Evolutionary conservation across 2,329 filamentous ascomycete species (phyloP).

Genomic region (Penicillium janthinellum): DNA sequence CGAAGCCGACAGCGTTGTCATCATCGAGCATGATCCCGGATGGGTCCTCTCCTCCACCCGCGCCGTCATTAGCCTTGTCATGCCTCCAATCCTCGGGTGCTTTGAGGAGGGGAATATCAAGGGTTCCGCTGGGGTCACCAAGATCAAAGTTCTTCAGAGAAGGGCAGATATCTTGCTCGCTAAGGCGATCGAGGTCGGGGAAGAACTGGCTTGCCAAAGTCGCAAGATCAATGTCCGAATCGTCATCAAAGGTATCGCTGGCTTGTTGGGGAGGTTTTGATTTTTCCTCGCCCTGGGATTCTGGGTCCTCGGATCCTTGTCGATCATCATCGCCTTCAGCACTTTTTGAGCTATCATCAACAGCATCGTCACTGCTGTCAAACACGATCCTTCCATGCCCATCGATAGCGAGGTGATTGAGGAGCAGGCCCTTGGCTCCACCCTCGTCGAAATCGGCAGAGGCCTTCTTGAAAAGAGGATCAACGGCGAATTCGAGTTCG

Average conservation of each 20-base stretch:
- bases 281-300: constrained; percentile 51
- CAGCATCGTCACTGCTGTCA: constrained; percentile 89
- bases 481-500: constrained; percentile 93
- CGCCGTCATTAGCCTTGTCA: constrained; percentile 61
- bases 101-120: constrained; percentile 90
- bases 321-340: constrained; percentile 34
- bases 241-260: constrained; percentile 46
- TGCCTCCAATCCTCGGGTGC: constrained; percentile 82
- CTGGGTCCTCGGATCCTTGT: constrained; percentile 50
- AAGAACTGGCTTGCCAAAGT: constrained; percentile 81
- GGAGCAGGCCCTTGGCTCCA: constrained; percentile 87
- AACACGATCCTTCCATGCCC: constrained; percentile 91
- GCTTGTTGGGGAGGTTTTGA: constrained; percentile 34
- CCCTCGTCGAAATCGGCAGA: constrained; percentile 98
- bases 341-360: constrained; percentile 53
- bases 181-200: constrained; percentile 73
- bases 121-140: constrained; percentile 77
- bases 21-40: constrained; percentile 85
- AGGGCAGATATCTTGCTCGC: constrained; percentile 89
- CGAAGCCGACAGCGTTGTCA: constrained; percentile 79
- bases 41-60: constrained; percentile 62
- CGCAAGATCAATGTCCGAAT: constrained; percentile 76
- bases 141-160: constrained; percentile 93
- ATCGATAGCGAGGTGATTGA: constrained; percentile 98
- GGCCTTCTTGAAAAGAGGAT: constrained; percentile 98